A percentile compares a stretch with the other conserved stretches of the same genome.
These are phyloP conservation scores for Diddensiella transvaalensis DNA, from an alignment of 805 yeast genomes.

Conservation along the genomic window DNA sequence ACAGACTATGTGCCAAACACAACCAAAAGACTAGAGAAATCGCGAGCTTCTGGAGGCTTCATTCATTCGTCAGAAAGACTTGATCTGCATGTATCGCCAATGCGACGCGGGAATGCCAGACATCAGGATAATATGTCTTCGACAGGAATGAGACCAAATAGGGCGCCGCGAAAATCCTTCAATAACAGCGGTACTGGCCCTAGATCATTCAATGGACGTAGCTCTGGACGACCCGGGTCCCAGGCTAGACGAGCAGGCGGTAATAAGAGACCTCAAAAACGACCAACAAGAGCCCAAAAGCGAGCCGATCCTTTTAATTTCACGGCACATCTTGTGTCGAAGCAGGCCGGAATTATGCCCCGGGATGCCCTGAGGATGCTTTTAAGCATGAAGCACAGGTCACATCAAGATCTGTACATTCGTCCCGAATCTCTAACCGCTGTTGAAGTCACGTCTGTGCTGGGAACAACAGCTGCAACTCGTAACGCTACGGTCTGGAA, in stretches of 20 bases:
- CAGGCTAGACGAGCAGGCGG: no score
- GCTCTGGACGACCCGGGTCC: no score
- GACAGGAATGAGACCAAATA: no score
- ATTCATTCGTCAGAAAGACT: constrained; percentile 4
- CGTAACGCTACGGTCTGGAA: neutral
- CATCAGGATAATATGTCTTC: no score
- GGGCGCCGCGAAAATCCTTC: no score
- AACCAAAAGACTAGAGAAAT: neutral
- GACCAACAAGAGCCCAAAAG: no score
- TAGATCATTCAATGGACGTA: no score
- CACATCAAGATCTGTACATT: neutral
- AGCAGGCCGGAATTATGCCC: neutral
- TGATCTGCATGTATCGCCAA: constrained; percentile 9
- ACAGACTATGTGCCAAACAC: neutral
- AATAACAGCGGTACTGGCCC: no score
- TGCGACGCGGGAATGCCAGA: no score
- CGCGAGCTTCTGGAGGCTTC: neutral
- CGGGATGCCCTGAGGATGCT: neutral
- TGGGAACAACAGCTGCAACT: neutral
- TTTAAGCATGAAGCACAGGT: neutral
- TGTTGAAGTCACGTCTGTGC: neutral
- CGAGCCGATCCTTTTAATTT: neutral
- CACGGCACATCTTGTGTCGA: neutral
- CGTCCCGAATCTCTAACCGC: neutral
- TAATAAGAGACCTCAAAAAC: no score